Conservation (phyloP, 345 rosid species). For the Streptanthus diversifolius region DNA sequence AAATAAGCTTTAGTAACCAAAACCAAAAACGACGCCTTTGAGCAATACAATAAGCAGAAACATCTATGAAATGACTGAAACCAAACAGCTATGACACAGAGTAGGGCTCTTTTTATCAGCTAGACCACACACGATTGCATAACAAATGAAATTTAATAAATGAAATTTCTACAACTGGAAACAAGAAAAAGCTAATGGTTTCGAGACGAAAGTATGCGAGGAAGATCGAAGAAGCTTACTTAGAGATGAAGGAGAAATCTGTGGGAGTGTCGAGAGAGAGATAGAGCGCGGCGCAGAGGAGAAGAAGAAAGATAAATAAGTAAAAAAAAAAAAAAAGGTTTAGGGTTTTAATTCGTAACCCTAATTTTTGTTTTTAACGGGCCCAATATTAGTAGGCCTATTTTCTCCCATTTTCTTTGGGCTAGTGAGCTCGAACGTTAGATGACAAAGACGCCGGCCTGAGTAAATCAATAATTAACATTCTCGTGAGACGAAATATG, state of each 20-base stretch:
- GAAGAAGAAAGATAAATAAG: background rate
- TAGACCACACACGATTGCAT: background rate
- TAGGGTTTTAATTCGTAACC: constrained; percentile 25
- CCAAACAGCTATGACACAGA: background rate
- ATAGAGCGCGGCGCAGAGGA: constrained; percentile 11
- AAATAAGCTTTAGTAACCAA: background rate
- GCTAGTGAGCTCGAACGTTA: background rate
- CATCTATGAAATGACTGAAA: background rate
- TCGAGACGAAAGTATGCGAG: background rate
- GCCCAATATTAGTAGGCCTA: background rate
- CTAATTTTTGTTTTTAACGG: background rate
- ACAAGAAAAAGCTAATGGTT: background rate
- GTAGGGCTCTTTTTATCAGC: background rate
- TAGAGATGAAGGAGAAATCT: background rate
- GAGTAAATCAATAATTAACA: no score
- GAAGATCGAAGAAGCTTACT: constrained; percentile 25
- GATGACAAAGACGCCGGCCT: background rate
- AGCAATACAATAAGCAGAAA: background rate
- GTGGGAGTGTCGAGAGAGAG: background rate
- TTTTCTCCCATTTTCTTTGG: background rate
- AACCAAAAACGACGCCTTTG: background rate
- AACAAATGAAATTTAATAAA: background rate
- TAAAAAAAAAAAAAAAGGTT: constrained; percentile 10
- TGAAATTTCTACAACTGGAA: background rate
- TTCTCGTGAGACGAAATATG: no score